A percentile compares a stretch with the other conserved stretches of the same genome.
Evolutionary conservation across 805 yeast species (phyloP).

Genomic region (Monosporozyma servazzii): DNA sequence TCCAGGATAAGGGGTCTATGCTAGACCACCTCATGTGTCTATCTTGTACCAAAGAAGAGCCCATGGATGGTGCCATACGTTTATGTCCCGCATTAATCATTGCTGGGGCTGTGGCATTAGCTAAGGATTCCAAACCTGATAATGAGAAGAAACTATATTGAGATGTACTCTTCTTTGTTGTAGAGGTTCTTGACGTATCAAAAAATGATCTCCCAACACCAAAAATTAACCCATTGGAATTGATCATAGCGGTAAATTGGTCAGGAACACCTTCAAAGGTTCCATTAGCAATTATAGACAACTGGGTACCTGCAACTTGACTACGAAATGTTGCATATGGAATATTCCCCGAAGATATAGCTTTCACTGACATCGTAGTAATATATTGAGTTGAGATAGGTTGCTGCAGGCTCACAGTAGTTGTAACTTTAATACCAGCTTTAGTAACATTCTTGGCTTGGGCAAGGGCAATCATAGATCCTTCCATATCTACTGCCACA

Average conservation of each 20-base stretch:
- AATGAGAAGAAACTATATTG: conserved; percentile 1
- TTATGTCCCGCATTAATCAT: neutral
- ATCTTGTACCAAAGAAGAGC: neutral
- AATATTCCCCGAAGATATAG: conserved; percentile 37
- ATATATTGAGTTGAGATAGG: neutral
- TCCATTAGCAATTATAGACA: conserved; percentile 2
- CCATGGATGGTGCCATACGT: neutral
- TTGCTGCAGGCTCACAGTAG: neutral
- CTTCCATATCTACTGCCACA: conserved; percentile 57
- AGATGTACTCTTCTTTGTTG: conserved; percentile 5
- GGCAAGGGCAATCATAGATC: conserved; percentile 47
- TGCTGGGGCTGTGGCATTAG: neutral
- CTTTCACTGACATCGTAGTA: conserved; percentile 3
- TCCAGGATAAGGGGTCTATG: neutral
- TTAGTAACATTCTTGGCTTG: conserved; percentile 26
- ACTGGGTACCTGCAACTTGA: conserved; percentile 9
- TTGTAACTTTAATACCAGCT: neutral
- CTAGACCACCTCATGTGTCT: neutral
- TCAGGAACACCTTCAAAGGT: conserved; percentile 17
- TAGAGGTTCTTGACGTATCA: conserved; percentile 19
- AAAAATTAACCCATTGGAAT: conserved; percentile 27
- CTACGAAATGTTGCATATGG: conserved; percentile 40
- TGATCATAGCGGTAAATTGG: conserved; percentile 24
- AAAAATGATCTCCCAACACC: conserved; percentile 25
- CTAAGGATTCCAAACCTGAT: neutral